phyloP scores from a whole-genome alignment of 768 basidiomycete species.

The Tephrocybe sp. region DNA sequence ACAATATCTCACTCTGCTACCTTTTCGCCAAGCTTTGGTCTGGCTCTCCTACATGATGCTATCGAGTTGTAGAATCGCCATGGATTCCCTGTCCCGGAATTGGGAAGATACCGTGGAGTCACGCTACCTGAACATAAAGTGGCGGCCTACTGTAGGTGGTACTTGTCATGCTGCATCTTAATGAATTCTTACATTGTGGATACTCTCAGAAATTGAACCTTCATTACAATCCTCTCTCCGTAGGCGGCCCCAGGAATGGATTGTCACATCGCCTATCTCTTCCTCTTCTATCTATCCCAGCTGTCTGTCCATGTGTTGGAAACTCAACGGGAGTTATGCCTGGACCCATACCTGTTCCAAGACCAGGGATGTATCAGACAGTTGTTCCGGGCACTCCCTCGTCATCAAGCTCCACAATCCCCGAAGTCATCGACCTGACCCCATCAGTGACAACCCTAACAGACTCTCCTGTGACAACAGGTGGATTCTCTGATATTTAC shows the following conservation, averaged over 20 bases:
- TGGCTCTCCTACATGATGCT: too few relatives aligned
- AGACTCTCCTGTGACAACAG: constrained; percentile 37
- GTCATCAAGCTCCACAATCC: constrained; percentile 28
- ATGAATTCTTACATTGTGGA: too few relatives aligned
- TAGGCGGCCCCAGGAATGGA: too few relatives aligned
- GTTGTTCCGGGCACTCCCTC: constrained; percentile 26
- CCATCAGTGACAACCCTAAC: constrained; percentile 23
- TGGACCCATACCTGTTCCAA: neutral
- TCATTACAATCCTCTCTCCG: neutral
- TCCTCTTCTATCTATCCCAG: too few relatives aligned
- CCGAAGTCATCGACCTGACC: constrained; percentile 33
- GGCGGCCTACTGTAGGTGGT: neutral
- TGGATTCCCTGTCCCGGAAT: too few relatives aligned
- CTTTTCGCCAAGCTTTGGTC: too few relatives aligned
- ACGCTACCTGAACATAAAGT: neutral
- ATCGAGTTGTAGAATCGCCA: too few relatives aligned
- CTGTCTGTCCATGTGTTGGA: too few relatives aligned
- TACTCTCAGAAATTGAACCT: neutral
- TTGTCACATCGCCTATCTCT: too few relatives aligned
- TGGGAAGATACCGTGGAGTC: too few relatives aligned
- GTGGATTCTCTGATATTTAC: constrained; percentile 49
- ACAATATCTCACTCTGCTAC: too few relatives aligned
- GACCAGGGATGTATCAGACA: neutral
- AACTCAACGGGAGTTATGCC: neutral
- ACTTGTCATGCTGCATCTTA: neutral